A percentile compares a stretch with the other conserved stretches of the same genome.
These are phyloP conservation scores for Phytophthora sp. DNA, from an alignment of 352 stramenopile genomes.

Conservation along the genomic window DNA sequence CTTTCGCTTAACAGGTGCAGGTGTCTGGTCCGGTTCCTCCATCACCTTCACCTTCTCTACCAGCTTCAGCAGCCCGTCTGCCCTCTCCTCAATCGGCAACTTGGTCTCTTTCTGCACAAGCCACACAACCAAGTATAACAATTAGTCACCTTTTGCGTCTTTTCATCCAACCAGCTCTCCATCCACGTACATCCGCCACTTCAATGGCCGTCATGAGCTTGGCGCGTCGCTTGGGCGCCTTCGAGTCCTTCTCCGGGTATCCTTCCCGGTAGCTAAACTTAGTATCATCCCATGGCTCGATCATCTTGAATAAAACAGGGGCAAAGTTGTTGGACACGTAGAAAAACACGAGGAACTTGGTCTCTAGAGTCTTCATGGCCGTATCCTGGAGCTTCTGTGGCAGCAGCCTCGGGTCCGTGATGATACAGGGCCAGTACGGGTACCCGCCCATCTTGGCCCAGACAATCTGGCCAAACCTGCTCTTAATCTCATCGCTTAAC, in stretches of 20 bases:
- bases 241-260: conserved; percentile 69
- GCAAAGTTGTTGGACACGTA: conserved; percentile 80
- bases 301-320: conserved; percentile 61
- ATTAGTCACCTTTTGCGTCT: neutral
- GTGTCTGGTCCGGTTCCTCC: conserved; percentile 18
- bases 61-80: conserved; percentile 60
- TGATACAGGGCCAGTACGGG: conserved; percentile 82
- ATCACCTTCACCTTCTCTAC: conserved; percentile 17
- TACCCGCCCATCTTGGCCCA: conserved; percentile 87
- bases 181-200: conserved; percentile 56
- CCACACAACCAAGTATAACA: conserved; percentile 12
- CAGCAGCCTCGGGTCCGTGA: conserved; percentile 66
- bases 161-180: neutral
- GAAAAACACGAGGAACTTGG: conserved; percentile 81
- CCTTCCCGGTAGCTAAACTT: conserved; percentile 73
- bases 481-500: conserved; percentile 64
- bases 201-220: conserved; percentile 75
- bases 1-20: conserved; percentile 52
- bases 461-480: conserved; percentile 75
- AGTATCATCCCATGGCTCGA: conserved; percentile 76
- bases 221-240: conserved; percentile 72
- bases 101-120: conserved; percentile 60
- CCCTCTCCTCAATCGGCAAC: conserved; percentile 59
- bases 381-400: conserved; percentile 48
- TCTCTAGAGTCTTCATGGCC: conserved; percentile 64